Conservation (phyloP, 1,284 basidiomycete species). For the Prillingera fragicola region DNA sequence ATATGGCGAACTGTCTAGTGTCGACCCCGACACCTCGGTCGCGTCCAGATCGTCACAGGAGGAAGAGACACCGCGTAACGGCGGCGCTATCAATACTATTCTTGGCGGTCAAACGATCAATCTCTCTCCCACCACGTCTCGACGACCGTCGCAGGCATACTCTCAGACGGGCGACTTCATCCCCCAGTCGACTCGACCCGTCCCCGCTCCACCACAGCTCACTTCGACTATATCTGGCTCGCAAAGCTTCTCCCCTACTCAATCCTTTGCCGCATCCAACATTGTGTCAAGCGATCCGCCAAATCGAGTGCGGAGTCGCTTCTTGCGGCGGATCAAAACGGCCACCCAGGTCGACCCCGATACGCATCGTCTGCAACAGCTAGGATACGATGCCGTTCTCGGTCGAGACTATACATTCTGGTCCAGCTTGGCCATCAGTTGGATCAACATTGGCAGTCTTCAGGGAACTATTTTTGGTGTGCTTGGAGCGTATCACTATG, state of each 20-base stretch:
- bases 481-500: constrained; percentile 41
- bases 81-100: neutral
- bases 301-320: neutral
- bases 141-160: neutral
- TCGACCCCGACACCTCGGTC: neutral
- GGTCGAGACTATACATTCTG: constrained; percentile 47
- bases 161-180: constrained; percentile 13
- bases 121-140: constrained; percentile 2
- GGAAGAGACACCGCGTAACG: neutral
- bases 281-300: neutral
- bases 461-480: constrained; percentile 45
- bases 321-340: constrained; percentile 2
- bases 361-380: constrained; percentile 36
- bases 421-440: constrained; percentile 42
- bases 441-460: constrained; percentile 41
- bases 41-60: neutral
- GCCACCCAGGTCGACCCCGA: constrained; percentile 32
- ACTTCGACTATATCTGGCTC: neutral
- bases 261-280: neutral
- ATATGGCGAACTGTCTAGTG: neutral
- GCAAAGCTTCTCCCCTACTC: constrained; percentile 3
- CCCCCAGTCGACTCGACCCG: constrained; percentile 29
- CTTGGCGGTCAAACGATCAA: neutral
- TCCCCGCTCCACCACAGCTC: constrained; percentile 30
- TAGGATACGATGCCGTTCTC: constrained; percentile 45